phyloP scores from a whole-genome alignment of 2,329 filamentous ascomycete species.

The Sporothrix humicola region DNA sequence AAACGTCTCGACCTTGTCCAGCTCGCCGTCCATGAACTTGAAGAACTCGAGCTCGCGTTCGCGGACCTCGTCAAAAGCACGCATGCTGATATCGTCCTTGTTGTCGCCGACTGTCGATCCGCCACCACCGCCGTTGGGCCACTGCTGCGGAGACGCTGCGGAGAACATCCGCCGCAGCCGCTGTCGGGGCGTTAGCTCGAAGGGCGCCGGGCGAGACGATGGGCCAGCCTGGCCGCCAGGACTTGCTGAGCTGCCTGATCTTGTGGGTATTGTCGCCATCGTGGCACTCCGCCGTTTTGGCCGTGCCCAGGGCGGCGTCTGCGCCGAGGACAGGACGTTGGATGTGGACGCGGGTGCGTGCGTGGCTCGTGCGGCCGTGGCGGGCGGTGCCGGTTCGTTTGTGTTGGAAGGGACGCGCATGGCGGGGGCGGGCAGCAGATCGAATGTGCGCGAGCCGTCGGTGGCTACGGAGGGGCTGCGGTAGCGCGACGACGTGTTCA shows the following conservation, averaged over 20 bases:
- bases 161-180: conserved; percentile 52
- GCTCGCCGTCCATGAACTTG: conserved; percentile 78
- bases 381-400: conserved; percentile 37
- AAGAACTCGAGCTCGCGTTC: conserved; percentile 84
- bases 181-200: conserved; percentile 41
- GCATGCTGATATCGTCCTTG: conserved; percentile 46
- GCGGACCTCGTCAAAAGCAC: conserved; percentile 61
- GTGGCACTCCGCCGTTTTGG: conserved; percentile 14
- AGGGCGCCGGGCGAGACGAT: conserved; percentile 25
- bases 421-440: conserved; percentile 59
- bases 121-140: conserved; percentile 40
- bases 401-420: conserved; percentile 50
- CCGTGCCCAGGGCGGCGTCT: background rate
- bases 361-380: conserved; percentile 26
- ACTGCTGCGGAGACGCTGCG: conserved; percentile 41
- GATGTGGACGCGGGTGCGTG: too few species aligned
- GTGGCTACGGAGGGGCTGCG: conserved; percentile 37
- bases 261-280: background rate
- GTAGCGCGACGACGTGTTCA: conserved; percentile 51
- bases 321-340: background rate
- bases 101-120: conserved; percentile 47
- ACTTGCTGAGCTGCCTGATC: background rate
- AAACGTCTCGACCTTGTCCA: conserved; percentile 91
- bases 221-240: conserved; percentile 38
- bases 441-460: conserved; percentile 49